Percentiles rank a stretch among this genome's conserved stretches.
These are phyloP conservation scores for Kodamaea neixiangensis DNA, from an alignment of 805 yeast species.

Conservation along the genomic window DNA sequence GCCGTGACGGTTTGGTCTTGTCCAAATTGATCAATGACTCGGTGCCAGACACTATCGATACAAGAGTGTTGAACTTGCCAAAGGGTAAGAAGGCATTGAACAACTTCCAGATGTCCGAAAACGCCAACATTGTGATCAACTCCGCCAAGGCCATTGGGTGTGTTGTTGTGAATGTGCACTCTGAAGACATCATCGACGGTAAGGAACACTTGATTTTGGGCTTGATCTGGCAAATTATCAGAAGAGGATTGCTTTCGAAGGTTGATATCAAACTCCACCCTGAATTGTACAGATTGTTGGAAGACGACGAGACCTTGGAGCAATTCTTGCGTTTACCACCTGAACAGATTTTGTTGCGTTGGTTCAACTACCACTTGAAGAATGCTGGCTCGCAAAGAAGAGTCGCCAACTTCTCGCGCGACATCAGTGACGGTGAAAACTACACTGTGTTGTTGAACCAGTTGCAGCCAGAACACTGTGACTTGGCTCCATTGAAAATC, in stretches of 20 bases:
- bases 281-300: conserved; percentile 89
- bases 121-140: conserved; percentile 95
- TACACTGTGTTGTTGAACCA: conserved; percentile 89
- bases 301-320: conserved; percentile 95
- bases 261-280: conserved; percentile 97
- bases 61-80: conserved; percentile 92
- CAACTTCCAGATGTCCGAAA: conserved; percentile 94
- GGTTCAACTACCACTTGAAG: conserved; percentile 96
- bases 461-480: conserved; percentile 80
- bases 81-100: conserved; percentile 73
- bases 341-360: conserved; percentile 91
- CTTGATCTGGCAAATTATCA: conserved; percentile 93
- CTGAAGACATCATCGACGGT: conserved; percentile 93
- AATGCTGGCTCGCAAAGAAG: conserved; percentile 89
- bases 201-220: conserved; percentile 91
- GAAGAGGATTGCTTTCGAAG: conserved; percentile 92
- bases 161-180: conserved; percentile 95
- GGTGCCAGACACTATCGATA: conserved; percentile 97
- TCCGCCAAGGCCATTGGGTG: conserved; percentile 99
- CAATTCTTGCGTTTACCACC: conserved; percentile 96
- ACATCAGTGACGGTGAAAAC: conserved; percentile 93
- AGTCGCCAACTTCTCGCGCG: conserved; percentile 82
- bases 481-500: conserved; percentile 79
- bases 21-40: conserved; percentile 95
- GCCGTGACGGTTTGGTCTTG: conserved; percentile 90